Evolutionary conservation across 2,329 filamentous ascomycete genomes (phyloP), one percentile per base, ranked within the genome.

Genomic region (Scedosporium dehoogii): DNA sequence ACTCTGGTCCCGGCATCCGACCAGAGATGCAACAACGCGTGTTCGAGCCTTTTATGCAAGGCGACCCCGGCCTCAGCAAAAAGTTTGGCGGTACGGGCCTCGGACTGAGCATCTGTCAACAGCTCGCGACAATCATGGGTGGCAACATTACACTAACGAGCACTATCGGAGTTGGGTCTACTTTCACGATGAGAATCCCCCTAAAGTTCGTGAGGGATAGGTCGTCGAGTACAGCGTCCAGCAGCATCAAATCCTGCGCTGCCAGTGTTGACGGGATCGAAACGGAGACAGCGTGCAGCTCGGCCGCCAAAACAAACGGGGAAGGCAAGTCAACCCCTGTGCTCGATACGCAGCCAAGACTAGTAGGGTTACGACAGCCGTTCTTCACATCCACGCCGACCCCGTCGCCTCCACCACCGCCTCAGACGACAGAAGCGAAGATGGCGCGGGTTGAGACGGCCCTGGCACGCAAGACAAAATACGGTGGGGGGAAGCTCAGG

Each of bases 31-130:
- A 92, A 68, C 80, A 90, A 63, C 87, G 87, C 67, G 91, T 97
- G 9, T 97, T 97, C 71, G 92, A 96, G 72, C 92, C 92, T 0
- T 97, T 97, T 70, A 90, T 96, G 0, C 92, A 97, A 73, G 92
- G 90, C n/a, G 92, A 96, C 70, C 77, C 94, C 1, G 90, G 91
- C 0, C 76, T 97, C 16, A 96, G 89, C 76, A 96, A 91, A 73
- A 94, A 94, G 70, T 96, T 88, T 70, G 91, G 91, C 18, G 92
- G 92, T 16, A 96, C 92, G 1, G 92, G 92, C 3, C 78, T 96
- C 1, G 92, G 92, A 1, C 74, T 97, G 62, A 93, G 89, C 69
- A 97, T 97, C 68, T 96, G 91, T 74, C 88, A 90, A 21, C 92
- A 97, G 72, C 78, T 97, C 44, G 90, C 91, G 3, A 85, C 79